Evolutionary conservation across 1,284 basidiomycete species (phyloP).

Genomic region (Ustilago esculenta): DNA sequence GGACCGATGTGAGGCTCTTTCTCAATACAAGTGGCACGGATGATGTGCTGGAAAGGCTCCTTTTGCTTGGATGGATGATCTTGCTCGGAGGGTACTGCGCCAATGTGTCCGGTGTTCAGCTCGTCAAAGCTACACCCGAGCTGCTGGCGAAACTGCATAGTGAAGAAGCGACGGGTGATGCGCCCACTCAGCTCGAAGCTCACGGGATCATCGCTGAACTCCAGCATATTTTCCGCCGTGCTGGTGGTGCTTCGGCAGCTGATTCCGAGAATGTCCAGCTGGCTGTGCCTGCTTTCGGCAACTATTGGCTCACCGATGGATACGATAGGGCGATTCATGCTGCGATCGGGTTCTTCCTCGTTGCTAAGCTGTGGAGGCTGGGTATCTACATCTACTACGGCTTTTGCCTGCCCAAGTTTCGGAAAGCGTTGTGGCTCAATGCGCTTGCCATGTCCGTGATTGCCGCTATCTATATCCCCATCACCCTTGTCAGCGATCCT

Average conservation of each 20-base stretch:
- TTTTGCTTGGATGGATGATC: slow-evolving; percentile 63
- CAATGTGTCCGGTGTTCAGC: slow-evolving; percentile 54
- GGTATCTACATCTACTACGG: slow-evolving; percentile 59
- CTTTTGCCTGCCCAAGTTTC: slow-evolving; percentile 57
- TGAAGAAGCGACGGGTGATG: slow-evolving; percentile 13
- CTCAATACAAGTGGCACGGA: slow-evolving; percentile 65
- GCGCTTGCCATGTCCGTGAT: slow-evolving; percentile 44
- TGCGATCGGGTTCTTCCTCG: slow-evolving; percentile 60
- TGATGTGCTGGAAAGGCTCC: slow-evolving; percentile 60
- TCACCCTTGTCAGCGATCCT: slow-evolving; percentile 40
- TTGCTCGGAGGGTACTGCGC: slow-evolving; percentile 63
- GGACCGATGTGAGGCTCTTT: slow-evolving; percentile 59
- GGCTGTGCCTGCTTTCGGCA: slow-evolving; percentile 24
- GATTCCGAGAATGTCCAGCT: slow-evolving; percentile 5
- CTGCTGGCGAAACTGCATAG: slow-evolving; percentile 17
- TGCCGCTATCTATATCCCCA: slow-evolving; percentile 56
- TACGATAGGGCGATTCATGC: slow-evolving; percentile 48
- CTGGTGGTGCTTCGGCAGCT: not conserved
- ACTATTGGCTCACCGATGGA: slow-evolving; percentile 54
- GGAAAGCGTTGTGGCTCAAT: slow-evolving; percentile 56
- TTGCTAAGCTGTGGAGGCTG: slow-evolving; percentile 53
- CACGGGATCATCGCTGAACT: slow-evolving; percentile 15
- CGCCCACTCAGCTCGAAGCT: slow-evolving; percentile 9
- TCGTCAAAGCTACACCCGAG: slow-evolving; percentile 36
- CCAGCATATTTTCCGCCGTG: slow-evolving; percentile 21